Conservation (phyloP, 1,139 yeast species). For the Scheffersomyces insectosa region DNA sequence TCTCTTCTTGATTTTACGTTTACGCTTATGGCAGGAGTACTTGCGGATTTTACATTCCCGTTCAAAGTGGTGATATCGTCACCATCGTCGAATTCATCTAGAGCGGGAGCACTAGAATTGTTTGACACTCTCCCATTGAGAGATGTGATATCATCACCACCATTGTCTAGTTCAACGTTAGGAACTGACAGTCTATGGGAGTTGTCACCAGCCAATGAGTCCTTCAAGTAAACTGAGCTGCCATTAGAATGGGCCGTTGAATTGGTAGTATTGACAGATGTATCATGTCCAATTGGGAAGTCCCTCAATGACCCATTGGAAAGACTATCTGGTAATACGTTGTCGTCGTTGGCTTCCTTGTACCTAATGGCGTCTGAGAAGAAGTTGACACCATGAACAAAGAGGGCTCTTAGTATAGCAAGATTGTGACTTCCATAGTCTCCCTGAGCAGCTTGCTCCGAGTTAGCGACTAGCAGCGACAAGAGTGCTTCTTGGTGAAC, state of each 20-base stretch:
- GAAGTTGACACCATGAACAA: slow-evolving; percentile 22
- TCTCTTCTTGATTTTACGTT: not conserved
- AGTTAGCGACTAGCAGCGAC: slow-evolving; percentile 24
- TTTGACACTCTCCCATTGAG: slow-evolving; percentile 14
- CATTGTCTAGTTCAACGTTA: slow-evolving; percentile 15
- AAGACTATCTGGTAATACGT: not conserved
- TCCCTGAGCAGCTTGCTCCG: slow-evolving; percentile 12
- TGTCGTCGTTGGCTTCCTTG: not conserved
- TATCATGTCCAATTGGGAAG: not conserved
- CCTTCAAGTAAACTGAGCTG: no score
- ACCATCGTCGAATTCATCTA: slow-evolving; percentile 20
- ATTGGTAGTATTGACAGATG: not conserved
- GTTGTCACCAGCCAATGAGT: not conserved
- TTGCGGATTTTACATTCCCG: slow-evolving; percentile 8
- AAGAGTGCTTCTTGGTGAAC: slow-evolving; percentile 25
- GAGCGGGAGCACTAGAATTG: slow-evolving; percentile 4
- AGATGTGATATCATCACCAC: slow-evolving; percentile 26
- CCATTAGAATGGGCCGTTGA: not conserved
- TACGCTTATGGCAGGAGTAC: not conserved
- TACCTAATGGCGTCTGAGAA: slow-evolving; percentile 18
- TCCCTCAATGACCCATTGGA: not conserved
- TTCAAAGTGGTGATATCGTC: slow-evolving; percentile 32
- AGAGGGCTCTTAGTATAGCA: slow-evolving; percentile 18
- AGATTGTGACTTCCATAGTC: slow-evolving; percentile 8
- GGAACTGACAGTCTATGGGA: not conserved